Evolutionary conservation across 208 protist species (phyloP).

Genomic region (Sergeia podlipaevii): DNA sequence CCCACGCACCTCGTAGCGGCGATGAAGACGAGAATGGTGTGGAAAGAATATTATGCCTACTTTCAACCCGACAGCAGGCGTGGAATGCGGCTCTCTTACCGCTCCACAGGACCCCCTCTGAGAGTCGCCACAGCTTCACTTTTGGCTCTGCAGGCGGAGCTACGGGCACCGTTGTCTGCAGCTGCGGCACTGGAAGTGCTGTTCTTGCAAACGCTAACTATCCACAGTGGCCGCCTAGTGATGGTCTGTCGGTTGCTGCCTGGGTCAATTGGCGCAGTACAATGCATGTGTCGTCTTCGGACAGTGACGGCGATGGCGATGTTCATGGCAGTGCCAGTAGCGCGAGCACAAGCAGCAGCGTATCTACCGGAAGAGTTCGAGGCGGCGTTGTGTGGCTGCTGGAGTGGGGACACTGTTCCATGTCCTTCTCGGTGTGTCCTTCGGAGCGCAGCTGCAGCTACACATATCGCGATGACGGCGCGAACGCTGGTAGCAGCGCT

Average conservation of each 20-base stretch:
- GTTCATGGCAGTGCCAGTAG: too few relatives aligned
- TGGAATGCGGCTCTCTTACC: constrained; percentile 25
- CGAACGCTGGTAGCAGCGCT: too few relatives aligned
- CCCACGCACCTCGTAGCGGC: too few relatives aligned
- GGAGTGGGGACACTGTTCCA: constrained; percentile 18
- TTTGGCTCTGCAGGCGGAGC: constrained; percentile 41
- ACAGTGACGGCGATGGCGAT: too few relatives aligned
- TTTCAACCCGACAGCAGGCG: constrained; percentile 16
- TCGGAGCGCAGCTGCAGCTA: constrained; percentile 22
- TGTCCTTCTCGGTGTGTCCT: constrained; percentile 25
- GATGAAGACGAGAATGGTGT: too few relatives aligned
- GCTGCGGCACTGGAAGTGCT: too few relatives aligned
- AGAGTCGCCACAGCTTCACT: constrained; percentile 25
- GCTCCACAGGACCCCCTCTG: neutral
- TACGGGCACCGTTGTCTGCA: constrained; percentile 20
- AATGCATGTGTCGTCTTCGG: too few relatives aligned
- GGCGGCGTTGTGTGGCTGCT: constrained; percentile 37
- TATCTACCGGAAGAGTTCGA: constrained; percentile 12
- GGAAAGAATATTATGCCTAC: too few relatives aligned
- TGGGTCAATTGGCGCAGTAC: constrained; percentile 46
- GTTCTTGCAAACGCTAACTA: too few relatives aligned
- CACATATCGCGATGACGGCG: constrained; percentile 19
- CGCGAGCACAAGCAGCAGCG: too few relatives aligned
- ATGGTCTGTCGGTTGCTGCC: constrained; percentile 36
- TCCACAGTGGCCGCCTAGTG: constrained; percentile 48